Conservation (phyloP, 1,284 basidiomycete genomes). For the Inonotus obliquus region DNA sequence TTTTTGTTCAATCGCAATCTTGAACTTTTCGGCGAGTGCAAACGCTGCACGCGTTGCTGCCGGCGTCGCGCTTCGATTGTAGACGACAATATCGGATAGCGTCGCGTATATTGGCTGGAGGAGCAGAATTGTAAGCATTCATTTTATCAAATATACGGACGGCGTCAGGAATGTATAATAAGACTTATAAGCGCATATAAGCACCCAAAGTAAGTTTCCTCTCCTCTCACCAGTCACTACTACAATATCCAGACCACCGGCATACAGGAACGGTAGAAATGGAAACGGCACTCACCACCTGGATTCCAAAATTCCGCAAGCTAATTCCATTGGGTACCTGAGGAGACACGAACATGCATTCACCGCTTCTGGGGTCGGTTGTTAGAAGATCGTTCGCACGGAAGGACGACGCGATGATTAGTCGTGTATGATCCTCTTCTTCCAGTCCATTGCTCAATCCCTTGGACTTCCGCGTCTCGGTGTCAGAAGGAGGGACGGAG, state of each 20-base stretch:
- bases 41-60: constrained; percentile 39
- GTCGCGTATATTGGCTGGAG: constrained; percentile 74
- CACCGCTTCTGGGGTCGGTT: constrained; percentile 36
- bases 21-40: constrained; percentile 53
- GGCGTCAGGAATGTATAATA: not conserved
- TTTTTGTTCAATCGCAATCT: constrained; percentile 53
- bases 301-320: constrained; percentile 78
- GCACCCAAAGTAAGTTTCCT: no score
- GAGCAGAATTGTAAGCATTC: not conserved
- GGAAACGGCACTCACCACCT: constrained; percentile 56
- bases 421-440: constrained; percentile 1
- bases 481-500: not conserved
- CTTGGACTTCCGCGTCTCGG: not conserved
- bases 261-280: not conserved
- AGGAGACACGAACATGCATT: constrained; percentile 52
- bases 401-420: constrained; percentile 33
- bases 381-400: constrained; percentile 34
- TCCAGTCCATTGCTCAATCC: not conserved
- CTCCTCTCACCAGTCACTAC: no score
- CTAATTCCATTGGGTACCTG: constrained; percentile 72
- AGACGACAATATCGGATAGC: constrained; percentile 85
- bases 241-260: no score
- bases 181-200: not conserved
- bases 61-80: constrained; percentile 61
- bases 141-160: not conserved